Evolutionary conservation across 176 grass and related monocot species (phyloP), one percentile per base, ranked within the genome.

Genomic region (Echinochloa phyllopogon): DNA sequence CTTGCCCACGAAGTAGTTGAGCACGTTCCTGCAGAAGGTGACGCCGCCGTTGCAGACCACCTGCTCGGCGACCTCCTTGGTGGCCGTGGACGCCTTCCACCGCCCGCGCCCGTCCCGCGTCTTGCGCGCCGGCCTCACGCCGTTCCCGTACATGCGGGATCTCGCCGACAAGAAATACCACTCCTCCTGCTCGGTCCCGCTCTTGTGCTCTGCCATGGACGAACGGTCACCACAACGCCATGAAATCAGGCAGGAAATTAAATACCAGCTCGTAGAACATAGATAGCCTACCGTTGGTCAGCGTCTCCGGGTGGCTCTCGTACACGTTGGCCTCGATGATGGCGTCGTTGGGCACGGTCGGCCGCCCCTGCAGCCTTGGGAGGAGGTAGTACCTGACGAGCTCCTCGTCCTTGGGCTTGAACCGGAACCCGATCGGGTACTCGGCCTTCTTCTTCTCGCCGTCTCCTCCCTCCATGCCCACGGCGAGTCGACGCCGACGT

Each of bases 101-200:
- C 84, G 47, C 21, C 88, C 88, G 21, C 21, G 39, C 0, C 39
- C 7, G 79, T 90, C 88, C 2, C 21, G 25, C 44, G 83, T 90
- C 55, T 18, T 5, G 53, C 78, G 72, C 37, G 24, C 18, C 78
- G 88, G 88, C 78, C 83, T 24, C 44, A 1, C 48, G 36, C 78
- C 83, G 52, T 86, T 82, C 10, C 0, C 3, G 73, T 90, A 90
- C 39, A 49, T 90, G 65, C 88, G 88, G 0, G 20, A 0, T 21
- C 83, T 82, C 56, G 78, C 49, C 18, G 88, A 82, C 65, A 90
- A 56, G 65, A 90, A 90, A 83, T 49, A 86, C 88, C 83, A 90
- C 53, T 23, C 24, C 6, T 40, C 47, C 7, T 55, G 18, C 7
- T 45, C 47, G 29, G 29, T 33, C 78, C 38, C 73, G 13, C 23